These are phyloP conservation scores for Filobasidium floriforme DNA, from an alignment of 768 basidiomycete species.

Conservation along the genomic window DNA sequence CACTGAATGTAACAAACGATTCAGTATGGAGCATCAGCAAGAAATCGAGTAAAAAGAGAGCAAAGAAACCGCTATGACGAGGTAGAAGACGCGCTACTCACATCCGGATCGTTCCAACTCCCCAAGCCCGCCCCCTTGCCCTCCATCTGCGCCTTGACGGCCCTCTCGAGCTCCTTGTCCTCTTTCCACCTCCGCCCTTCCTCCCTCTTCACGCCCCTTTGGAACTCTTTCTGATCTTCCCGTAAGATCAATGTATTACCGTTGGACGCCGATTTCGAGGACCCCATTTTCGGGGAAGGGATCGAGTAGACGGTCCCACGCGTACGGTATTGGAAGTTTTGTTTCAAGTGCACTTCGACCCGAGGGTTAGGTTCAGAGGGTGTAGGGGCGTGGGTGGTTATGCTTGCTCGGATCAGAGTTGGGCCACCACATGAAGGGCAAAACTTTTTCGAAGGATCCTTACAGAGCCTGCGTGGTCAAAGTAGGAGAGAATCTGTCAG, in stretches of 20 bases:
- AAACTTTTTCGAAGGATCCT: constrained; percentile 88
- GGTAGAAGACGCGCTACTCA: constrained; percentile 24
- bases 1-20: constrained; percentile 26
- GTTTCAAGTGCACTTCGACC: constrained; percentile 76
- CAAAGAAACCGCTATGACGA: not conserved
- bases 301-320: constrained; percentile 90
- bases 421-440: constrained; percentile 95
- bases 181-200: constrained; percentile 69
- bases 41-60: not conserved
- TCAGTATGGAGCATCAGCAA: not conserved
- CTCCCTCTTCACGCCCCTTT: constrained; percentile 68
- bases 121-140: constrained; percentile 48
- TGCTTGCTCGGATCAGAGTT: constrained; percentile 79
- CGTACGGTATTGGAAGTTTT: constrained; percentile 86
- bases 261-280: constrained; percentile 63
- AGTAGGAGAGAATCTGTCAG: not conserved
- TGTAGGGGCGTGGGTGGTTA: constrained; percentile 57
- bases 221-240: constrained; percentile 85
- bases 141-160: constrained; percentile 50
- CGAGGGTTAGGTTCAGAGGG: constrained; percentile 5
- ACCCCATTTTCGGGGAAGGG: constrained; percentile 79
- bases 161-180: constrained; percentile 65
- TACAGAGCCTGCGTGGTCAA: constrained; percentile 65
- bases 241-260: constrained; percentile 76
- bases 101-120: constrained; percentile 90